Conservation (phyloP, 2,329 filamentous ascomycete species). For the Xylaria sp. region DNA sequence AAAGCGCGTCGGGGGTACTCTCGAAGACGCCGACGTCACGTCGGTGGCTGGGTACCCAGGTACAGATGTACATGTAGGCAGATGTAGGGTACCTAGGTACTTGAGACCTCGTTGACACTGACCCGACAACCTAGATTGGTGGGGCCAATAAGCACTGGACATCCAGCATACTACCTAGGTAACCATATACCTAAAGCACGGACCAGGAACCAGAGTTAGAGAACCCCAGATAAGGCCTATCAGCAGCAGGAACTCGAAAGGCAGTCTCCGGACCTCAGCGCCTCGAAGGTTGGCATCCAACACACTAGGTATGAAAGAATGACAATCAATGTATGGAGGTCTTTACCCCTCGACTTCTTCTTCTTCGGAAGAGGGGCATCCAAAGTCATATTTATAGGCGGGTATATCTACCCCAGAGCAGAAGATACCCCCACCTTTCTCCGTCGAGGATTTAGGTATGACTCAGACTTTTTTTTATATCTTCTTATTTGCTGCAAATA, state of each 20-base stretch:
- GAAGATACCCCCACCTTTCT: constrained; percentile 13
- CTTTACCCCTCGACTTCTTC: constrained; percentile 11
- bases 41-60: constrained; percentile 12
- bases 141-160: constrained; percentile 20
- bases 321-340: constrained; percentile 10
- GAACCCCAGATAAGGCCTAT: constrained; percentile 21
- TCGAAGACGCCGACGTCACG: constrained; percentile 29
- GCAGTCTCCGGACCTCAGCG: constrained; percentile 24
- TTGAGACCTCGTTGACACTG: neutral
- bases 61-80: constrained; percentile 7
- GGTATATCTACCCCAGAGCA: constrained; percentile 9
- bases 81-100: neutral
- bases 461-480: constrained; percentile 16
- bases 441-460: constrained; percentile 11
- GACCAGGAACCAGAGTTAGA: constrained; percentile 8
- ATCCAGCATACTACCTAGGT: too few species aligned
- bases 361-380: constrained; percentile 20
- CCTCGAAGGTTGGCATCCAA: constrained; percentile 21
- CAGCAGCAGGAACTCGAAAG: constrained; percentile 19
- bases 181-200: too few species aligned
- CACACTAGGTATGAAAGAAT: constrained; percentile 22
- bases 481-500: neutral
- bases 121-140: neutral
- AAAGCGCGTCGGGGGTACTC: constrained; percentile 31
- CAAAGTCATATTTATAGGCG: constrained; percentile 44